These are phyloP conservation scores for Firmiana major DNA, from an alignment of 345 rosid genomes.

Conservation along the genomic window DNA sequence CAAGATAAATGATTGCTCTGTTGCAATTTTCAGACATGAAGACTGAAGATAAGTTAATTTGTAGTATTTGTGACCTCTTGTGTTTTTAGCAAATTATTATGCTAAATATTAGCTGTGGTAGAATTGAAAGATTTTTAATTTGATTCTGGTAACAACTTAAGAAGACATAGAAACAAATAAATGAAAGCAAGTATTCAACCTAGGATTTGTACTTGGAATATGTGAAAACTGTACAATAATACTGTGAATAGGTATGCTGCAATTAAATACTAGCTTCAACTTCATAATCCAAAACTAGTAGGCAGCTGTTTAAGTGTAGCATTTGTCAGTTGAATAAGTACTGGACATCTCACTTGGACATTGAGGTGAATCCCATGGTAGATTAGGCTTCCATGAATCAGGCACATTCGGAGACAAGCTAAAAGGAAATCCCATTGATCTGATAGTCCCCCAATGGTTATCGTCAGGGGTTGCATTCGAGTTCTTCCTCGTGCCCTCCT, in stretches of 20 bases:
- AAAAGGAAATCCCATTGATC: slow-evolving; percentile 56
- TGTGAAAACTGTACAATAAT: slow-evolving; percentile 28
- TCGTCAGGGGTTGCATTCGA: slow-evolving; percentile 4
- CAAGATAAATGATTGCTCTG: not conserved
- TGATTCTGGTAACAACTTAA: not conserved
- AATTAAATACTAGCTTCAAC: slow-evolving; percentile 13
- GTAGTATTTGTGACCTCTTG: too few relatives aligned
- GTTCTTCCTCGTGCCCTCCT: slow-evolving; percentile 28
- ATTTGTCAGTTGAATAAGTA: slow-evolving; percentile 48
- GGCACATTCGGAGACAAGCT: slow-evolving; percentile 33
- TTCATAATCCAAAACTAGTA: not conserved
- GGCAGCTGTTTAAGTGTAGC: slow-evolving; percentile 34
- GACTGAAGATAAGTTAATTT: not conserved
- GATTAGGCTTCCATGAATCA: slow-evolving; percentile 35
- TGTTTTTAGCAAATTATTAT: too few relatives aligned
- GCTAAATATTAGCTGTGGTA: not conserved
- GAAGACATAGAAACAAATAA: not conserved
- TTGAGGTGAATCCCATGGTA: slow-evolving; percentile 49
- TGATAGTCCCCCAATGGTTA: slow-evolving; percentile 27
- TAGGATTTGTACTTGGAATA: slow-evolving; percentile 6
- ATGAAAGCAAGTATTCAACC: not conserved
- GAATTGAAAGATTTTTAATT: not conserved
- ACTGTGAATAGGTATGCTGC: slow-evolving; percentile 3
- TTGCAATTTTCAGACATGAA: too few relatives aligned
- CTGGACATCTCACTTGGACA: slow-evolving; percentile 53